Percentiles rank a stretch among this genome's conserved stretches.
These are phyloP conservation scores for Ormosia emarginata DNA, from an alignment of 306 rosid genomes.

Conservation along the genomic window DNA sequence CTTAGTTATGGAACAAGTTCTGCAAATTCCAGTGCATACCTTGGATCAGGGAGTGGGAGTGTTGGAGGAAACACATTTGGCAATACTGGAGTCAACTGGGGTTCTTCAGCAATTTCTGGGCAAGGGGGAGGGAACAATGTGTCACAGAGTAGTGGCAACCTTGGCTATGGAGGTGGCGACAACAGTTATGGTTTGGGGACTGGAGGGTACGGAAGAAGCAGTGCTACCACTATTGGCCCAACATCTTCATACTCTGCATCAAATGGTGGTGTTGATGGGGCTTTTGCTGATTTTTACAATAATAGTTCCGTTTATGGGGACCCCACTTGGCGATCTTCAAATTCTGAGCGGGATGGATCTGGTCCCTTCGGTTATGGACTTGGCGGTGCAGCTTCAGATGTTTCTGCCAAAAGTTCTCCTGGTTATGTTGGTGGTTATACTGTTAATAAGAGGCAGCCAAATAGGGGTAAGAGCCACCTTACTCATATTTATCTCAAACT, in stretches of 20 bases:
- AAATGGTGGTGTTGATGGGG: constrained; percentile 81
- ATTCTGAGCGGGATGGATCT: constrained; percentile 75
- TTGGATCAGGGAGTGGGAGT: constrained; percentile 76
- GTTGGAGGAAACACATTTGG: constrained; percentile 66
- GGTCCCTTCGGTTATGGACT: constrained; percentile 87
- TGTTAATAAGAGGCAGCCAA: constrained; percentile 92
- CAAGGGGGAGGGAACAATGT: constrained; percentile 62
- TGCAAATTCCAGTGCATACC: constrained; percentile 58
- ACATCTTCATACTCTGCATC: constrained; percentile 69
- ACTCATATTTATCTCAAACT: constrained; percentile 23
- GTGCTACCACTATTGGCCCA: constrained; percentile 51
- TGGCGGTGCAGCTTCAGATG: constrained; percentile 70
- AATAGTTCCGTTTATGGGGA: constrained; percentile 70
- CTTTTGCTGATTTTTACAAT: constrained; percentile 65
- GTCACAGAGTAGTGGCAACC: constrained; percentile 58
- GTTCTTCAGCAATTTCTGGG: constrained; percentile 58
- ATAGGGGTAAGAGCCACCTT: constrained; percentile 71
- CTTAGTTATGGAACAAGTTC: constrained; percentile 71
- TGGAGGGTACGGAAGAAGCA: constrained; percentile 82
- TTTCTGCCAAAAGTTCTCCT: constrained; percentile 77
- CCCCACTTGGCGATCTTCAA: constrained; percentile 85
- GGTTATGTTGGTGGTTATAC: constrained; percentile 93
- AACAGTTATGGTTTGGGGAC: constrained; percentile 64
- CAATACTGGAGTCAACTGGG: constrained; percentile 83
- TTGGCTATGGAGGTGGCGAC: constrained; percentile 71